A percentile compares a stretch with the other conserved stretches of the same genome.
Evolutionary conservation across 148 eudicot genomes (phyloP).

Genomic region (Spergularia bocconei): DNA sequence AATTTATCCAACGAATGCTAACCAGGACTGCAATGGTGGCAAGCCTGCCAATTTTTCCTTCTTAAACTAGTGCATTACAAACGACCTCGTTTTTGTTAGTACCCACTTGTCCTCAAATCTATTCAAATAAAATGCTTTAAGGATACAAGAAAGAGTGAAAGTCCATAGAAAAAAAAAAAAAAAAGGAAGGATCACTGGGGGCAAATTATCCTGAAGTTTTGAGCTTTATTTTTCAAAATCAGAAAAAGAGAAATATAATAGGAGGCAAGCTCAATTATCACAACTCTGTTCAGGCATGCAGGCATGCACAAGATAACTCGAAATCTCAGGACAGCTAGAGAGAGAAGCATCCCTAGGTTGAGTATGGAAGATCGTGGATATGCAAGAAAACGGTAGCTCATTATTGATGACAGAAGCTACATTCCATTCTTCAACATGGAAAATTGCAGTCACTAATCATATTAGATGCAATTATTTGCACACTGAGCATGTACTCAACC

Average conservation of each 20-base stretch:
- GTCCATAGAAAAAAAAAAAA: too few species aligned
- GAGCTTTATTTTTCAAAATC: neutral
- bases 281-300: neutral
- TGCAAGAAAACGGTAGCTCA: slow-evolving; percentile 6
- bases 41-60: too few species aligned
- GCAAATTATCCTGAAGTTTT: neutral
- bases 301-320: neutral
- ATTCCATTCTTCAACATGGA: slow-evolving; percentile 13
- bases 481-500: neutral
- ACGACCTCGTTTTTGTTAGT: neutral
- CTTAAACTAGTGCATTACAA: neutral
- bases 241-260: too few species aligned
- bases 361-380: neutral
- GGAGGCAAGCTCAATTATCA: neutral
- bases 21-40: too few species aligned
- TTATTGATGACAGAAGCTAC: neutral
- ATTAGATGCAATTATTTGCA: slow-evolving; percentile 4
- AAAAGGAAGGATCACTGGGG: neutral
- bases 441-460: slow-evolving; percentile 15
- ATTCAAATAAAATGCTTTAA: neutral
- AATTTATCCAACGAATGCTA: too few species aligned
- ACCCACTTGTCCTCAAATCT: too few species aligned
- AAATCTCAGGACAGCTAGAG: neutral
- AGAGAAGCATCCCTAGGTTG: neutral
- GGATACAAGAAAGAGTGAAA: neutral